Evolutionary conservation across 23 red algal species (phyloP), one percentile per base, ranked within the genome.

Genomic region (Gracilaria domingensis): DNA sequence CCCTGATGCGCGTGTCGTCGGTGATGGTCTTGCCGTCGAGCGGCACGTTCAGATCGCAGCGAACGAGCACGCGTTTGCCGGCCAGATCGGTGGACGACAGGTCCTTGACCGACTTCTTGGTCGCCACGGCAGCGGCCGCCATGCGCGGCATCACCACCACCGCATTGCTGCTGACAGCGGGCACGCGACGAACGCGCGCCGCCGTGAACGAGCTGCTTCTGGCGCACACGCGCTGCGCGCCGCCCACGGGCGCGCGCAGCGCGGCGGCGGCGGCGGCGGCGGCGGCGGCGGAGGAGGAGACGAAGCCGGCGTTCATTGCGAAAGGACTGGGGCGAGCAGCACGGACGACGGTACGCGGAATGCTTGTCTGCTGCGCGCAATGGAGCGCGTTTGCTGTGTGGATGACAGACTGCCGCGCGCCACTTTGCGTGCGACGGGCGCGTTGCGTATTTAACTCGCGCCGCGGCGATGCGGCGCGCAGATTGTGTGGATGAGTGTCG

Each of bases 1-100:
- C 97, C 25, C 94, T 85, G 84, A 99, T 87, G 35, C 97, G 93
- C 28, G 97, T 99, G 56, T 99, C 97, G 67, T 99, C 97, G 38
- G 97, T 96, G 49, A 99, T 99, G 8, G 89, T 95, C 83, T 96
- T 96, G 29, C 97, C 97, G 70, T 99, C 97, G 21, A 99, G 88
- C 36, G 97, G 97, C 0, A 99, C 97, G 91, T 99, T 99, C 8
- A 99, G 91, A 53, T 99, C 97, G 77, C 93, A 96, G 57, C 97
- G 91, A 5, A 99, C 97, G 0, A 99, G 75, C 23, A 99, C 97
- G 37, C 95, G 88, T 79, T 96, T 99, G 33, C 97, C 97, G 8
- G 73, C 73, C 35, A 99, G 85, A 60, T 99, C 97, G 34, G 86
- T 73, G 25, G 81, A 18, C 17, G 81, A 79, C 16, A 99, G 88